Conservation (phyloP, 2,329 filamentous ascomycete species). For the Cordyceps javanica region DNA sequence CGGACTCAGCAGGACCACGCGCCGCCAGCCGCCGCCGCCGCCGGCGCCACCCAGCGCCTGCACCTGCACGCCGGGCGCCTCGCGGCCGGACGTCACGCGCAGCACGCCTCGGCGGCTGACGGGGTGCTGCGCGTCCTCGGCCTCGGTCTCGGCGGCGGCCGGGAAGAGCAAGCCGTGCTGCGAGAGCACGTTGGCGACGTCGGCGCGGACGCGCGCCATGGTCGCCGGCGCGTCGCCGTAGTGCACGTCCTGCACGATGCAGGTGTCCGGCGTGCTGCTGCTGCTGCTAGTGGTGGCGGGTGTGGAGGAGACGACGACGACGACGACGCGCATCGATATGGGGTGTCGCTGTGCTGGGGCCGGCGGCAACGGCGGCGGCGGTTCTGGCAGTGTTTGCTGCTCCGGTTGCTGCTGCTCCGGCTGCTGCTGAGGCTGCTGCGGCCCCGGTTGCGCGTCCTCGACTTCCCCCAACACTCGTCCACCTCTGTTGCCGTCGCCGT, state of each 20-base stretch:
- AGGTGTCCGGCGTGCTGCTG: background rate
- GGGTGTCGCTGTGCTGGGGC: background rate
- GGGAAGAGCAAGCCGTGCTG: slow-evolving; percentile 9
- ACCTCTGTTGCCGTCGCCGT: no score
- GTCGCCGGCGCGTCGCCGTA: background rate
- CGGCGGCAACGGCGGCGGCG: background rate
- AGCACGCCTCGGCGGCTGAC: background rate
- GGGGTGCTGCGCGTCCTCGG: background rate
- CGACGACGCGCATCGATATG: slow-evolving; percentile 4
- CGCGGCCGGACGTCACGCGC: background rate
- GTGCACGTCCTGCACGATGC: slow-evolving; percentile 1
- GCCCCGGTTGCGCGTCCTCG: background rate
- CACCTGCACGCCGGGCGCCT: slow-evolving; percentile 5
- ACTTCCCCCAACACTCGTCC: background rate
- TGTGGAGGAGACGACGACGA: no score
- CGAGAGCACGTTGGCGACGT: background rate
- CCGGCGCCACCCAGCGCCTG: background rate
- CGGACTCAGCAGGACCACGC: slow-evolving; percentile 16
- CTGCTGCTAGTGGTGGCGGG: no score
- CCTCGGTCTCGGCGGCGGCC: background rate
- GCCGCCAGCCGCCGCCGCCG: background rate
- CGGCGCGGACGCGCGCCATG: background rate
- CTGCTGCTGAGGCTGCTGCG: background rate
- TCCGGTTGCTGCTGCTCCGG: background rate
- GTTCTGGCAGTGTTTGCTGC: background rate